Conservation (phyloP, 306 rosid genomes). For the Senna tora region DNA sequence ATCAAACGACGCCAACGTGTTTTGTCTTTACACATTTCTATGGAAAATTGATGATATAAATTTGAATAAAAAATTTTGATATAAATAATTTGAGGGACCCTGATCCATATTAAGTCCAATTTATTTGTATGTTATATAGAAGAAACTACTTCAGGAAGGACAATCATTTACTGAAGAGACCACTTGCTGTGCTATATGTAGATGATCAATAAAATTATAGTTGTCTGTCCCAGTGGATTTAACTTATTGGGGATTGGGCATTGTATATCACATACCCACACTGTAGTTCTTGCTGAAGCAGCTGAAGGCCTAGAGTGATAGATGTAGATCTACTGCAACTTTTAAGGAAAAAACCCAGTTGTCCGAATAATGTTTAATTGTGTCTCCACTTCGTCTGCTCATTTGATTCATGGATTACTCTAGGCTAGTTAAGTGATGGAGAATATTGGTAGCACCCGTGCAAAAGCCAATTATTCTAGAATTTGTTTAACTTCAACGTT, state of each 20-base stretch:
- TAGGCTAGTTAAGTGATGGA: neutral
- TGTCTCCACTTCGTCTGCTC: neutral
- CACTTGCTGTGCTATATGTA: neutral
- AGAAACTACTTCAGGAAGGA: slow-evolving; percentile 1
- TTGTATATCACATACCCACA: neutral
- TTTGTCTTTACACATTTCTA: too few relatives aligned
- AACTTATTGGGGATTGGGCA: neutral
- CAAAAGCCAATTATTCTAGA: slow-evolving; percentile 14
- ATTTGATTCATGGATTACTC: neutral
- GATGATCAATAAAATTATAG: slow-evolving; percentile 17
- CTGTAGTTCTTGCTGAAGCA: slow-evolving; percentile 14
- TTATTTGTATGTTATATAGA: slow-evolving; percentile 5
- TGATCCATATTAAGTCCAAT: slow-evolving; percentile 13
- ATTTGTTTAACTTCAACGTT: neutral
- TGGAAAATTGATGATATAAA: too few relatives aligned
- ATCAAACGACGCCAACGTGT: too few relatives aligned
- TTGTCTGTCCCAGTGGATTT: too few relatives aligned
- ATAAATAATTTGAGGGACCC: slow-evolving; percentile 30
- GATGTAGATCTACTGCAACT: neutral
- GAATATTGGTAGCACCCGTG: slow-evolving; percentile 7
- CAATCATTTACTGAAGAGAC: neutral
- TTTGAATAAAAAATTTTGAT: too few relatives aligned
- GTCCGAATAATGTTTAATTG: neutral
- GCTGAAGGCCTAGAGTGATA: neutral
- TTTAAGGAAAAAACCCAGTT: neutral